These are phyloP conservation scores for Dryadomyces quercus-mongolicae DNA, from an alignment of 2,329 filamentous ascomycete genomes.

Conservation along the genomic window DNA sequence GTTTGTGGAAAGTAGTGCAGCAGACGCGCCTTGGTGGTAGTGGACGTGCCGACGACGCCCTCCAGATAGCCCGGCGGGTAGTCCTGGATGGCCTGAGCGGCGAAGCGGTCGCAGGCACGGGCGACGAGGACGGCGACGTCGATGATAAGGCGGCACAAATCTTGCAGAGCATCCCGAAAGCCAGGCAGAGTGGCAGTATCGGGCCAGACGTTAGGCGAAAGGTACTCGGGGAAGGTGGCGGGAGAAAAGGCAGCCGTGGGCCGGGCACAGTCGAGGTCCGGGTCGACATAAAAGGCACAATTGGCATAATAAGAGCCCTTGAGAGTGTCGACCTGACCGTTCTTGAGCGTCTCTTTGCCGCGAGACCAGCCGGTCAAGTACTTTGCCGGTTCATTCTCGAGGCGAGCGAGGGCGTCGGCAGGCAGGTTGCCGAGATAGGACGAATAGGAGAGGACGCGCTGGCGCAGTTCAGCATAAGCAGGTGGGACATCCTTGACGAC, in stretches of 20 bases:
- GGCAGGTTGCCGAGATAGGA: conserved; percentile 81
- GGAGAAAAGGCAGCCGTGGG: conserved; percentile 46
- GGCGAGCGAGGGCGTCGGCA: conserved; percentile 49
- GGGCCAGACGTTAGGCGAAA: conserved; percentile 85
- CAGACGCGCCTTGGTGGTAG: conserved; percentile 80
- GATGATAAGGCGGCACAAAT: conserved; percentile 74
- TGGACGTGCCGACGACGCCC: conserved; percentile 71
- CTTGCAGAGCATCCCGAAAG: conserved; percentile 61
- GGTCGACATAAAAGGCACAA: conserved; percentile 64
- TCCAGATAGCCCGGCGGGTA: conserved; percentile 76
- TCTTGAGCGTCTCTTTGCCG: conserved; percentile 70
- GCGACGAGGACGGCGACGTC: conserved; percentile 83
- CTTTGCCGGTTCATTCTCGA: conserved; percentile 48
- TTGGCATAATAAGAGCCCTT: conserved; percentile 82
- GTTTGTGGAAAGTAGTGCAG: conserved; percentile 80
- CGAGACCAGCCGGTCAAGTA: conserved; percentile 67
- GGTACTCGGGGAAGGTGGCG: conserved; percentile 72
- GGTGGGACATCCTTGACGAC: conserved; percentile 76
- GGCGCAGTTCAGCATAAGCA: conserved; percentile 59
- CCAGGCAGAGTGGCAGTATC: conserved; percentile 54
- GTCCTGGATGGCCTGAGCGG: conserved; percentile 60
- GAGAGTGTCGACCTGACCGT: conserved; percentile 64
- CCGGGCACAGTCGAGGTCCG: conserved; percentile 45
- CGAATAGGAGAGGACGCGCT: conserved; percentile 68
- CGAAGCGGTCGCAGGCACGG: conserved; percentile 78